Conservation (phyloP, 1,284 basidiomycete genomes). For the Marasmius oreades region DNA sequence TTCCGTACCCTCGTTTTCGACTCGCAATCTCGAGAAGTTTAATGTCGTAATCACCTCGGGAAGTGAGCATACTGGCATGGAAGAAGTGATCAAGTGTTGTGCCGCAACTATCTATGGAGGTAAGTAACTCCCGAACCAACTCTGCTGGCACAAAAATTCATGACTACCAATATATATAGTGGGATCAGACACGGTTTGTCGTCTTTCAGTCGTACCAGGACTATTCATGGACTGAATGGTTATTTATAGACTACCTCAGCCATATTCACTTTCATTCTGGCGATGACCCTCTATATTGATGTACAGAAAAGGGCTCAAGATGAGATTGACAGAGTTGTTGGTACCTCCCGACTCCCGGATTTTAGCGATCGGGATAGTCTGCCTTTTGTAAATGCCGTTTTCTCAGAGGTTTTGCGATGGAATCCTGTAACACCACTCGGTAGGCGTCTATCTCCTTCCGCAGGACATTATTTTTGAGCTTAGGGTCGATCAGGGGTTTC, state of each 20-base stretch:
- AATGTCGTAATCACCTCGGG: neutral
- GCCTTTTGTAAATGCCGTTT: conserved; percentile 23
- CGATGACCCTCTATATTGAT: conserved; percentile 20
- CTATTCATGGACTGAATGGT: neutral
- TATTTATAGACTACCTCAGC: conserved; percentile 12
- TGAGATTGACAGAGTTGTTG: conserved; percentile 26
- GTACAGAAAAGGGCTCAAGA: no score
- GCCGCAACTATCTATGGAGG: neutral
- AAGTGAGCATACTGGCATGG: neutral
- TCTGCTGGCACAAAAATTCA: no score
- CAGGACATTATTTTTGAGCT: neutral
- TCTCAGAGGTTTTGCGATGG: conserved; percentile 7
- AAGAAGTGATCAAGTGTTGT: neutral
- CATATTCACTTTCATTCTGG: conserved; percentile 15
- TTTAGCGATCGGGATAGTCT: conserved; percentile 22
- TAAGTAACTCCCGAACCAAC: neutral
- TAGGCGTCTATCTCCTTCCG: neutral
- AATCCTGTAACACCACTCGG: no score
- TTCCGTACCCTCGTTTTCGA: neutral
- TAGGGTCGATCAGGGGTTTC: neutral
- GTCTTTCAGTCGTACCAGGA: neutral
- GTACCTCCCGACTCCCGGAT: conserved; percentile 21
- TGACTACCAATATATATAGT: neutral
- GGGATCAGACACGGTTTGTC: neutral
- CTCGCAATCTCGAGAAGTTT: neutral